Conservation (phyloP, 768 basidiomycete species). For the Pulveroboletus sp. region DNA sequence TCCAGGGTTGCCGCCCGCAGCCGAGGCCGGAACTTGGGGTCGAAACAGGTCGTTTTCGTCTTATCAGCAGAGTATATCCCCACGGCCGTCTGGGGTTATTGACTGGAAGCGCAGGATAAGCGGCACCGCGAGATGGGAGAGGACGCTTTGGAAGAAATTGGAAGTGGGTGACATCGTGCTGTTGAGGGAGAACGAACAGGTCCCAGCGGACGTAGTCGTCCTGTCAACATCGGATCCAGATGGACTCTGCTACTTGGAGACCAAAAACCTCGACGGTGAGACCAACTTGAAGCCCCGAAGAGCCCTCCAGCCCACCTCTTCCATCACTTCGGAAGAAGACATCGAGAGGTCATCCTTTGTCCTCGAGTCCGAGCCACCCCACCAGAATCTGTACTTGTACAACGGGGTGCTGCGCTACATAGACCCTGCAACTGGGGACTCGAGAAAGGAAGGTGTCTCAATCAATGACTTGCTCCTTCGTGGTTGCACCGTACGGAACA, state of each 20-base stretch:
- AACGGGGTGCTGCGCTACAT: constrained; percentile 81
- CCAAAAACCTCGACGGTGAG: constrained; percentile 97
- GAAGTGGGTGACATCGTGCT: constrained; percentile 96
- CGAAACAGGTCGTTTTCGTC: constrained; percentile 38
- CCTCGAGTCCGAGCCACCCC: constrained; percentile 91
- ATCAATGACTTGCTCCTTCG: constrained; percentile 94
- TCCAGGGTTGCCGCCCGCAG: constrained; percentile 35
- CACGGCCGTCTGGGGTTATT: constrained; percentile 67
- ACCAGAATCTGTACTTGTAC: constrained; percentile 90
- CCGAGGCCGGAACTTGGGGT: constrained; percentile 35
- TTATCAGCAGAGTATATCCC: constrained; percentile 58
- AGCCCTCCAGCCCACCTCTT: constrained; percentile 71
- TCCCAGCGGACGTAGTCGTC: constrained; percentile 94
- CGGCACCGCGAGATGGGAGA: constrained; percentile 85
- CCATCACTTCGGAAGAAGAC: constrained; percentile 84
- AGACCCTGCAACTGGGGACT: constrained; percentile 47
- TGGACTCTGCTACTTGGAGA: constrained; percentile 92
- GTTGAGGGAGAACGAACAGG: constrained; percentile 90
- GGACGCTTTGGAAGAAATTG: constrained; percentile 98
- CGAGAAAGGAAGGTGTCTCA: constrained; percentile 66
- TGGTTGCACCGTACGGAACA: constrained; percentile 88
- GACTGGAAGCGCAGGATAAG: constrained; percentile 68
- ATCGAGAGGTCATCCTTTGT: constrained; percentile 82
- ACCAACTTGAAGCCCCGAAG: constrained; percentile 91
- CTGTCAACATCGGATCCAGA: constrained; percentile 90